Evolutionary conservation across 1,139 yeast species (phyloP).

Genomic region (Lodderomyces oxycetoniae): DNA sequence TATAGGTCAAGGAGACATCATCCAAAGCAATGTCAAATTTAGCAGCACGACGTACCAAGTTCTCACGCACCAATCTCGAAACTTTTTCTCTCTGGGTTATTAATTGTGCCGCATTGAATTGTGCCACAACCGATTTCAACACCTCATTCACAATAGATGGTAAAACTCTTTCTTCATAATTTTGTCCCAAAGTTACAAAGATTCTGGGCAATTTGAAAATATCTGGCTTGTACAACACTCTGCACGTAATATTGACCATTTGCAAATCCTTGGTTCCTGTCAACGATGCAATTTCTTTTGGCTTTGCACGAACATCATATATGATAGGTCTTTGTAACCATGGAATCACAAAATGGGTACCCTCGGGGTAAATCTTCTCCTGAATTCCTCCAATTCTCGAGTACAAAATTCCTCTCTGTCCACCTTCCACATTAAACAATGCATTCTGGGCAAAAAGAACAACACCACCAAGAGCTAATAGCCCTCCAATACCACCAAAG

Average conservation of each 20-base stretch:
- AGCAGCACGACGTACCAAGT: constrained; percentile 84
- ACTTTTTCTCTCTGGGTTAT: constrained; percentile 98
- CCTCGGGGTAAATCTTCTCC: constrained; percentile 83
- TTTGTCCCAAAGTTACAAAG: constrained; percentile 86
- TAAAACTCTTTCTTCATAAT: constrained; percentile 92
- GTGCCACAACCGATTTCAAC: constrained; percentile 93
- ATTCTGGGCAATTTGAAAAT: constrained; percentile 73
- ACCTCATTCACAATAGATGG: constrained; percentile 98
- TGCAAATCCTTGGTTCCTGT: constrained; percentile 98
- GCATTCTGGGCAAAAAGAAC: constrained; percentile 66
- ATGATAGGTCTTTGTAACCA: constrained; percentile 93
- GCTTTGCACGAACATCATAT: constrained; percentile 95
- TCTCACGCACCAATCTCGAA: constrained; percentile 85
- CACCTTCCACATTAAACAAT: constrained; percentile 96
- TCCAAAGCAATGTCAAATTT: constrained; percentile 84
- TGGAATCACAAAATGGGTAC: constrained; percentile 91
- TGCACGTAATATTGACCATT: constrained; percentile 97
- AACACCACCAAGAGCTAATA: constrained; percentile 69
- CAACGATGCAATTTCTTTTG: constrained; percentile 93
- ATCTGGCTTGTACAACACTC: constrained; percentile 91
- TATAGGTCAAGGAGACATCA: constrained; percentile 91
- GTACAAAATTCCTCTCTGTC: constrained; percentile 94
- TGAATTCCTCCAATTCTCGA: constrained; percentile 85
- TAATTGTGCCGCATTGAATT: constrained; percentile 94
- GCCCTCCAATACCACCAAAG: constrained; percentile 77